phyloP scores from a whole-genome alignment of 139 green algal species.

The Chlamydomonas incerta region DNA sequence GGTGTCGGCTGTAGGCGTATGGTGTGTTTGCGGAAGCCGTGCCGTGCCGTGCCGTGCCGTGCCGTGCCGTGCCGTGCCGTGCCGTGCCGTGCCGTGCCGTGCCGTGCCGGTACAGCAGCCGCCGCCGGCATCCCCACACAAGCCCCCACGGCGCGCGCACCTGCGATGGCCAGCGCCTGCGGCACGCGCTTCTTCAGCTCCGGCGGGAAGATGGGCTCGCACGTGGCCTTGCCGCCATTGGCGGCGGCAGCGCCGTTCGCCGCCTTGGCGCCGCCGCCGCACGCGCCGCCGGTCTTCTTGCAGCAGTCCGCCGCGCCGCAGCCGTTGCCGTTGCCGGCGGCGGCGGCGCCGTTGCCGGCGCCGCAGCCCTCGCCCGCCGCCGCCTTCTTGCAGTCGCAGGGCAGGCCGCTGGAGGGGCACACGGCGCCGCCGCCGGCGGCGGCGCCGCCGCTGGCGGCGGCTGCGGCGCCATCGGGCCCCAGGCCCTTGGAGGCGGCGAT shows the following conservation, averaged over 20 bases:
- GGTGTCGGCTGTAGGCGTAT: too few species aligned
- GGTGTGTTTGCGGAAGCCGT: too few species aligned
- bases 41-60: too few species aligned
- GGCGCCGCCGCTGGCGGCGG: conserved; percentile 34
- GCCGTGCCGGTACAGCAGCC: too few species aligned
- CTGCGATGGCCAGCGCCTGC: conserved; percentile 61
- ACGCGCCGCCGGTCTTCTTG: conserved; percentile 13
- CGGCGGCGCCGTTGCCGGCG: not conserved
- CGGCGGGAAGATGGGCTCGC: conserved; percentile 94
- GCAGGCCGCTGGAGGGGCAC: conserved; percentile 84
- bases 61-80: too few species aligned
- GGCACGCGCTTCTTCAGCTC: conserved; percentile 79
- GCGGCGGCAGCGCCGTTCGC: too few species aligned
- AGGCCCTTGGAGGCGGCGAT: conserved; percentile 75
- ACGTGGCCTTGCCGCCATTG: conserved; percentile 12
- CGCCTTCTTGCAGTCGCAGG: conserved; percentile 77
- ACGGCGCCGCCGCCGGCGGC: conserved; percentile 38
- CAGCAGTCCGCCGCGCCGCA: conserved; percentile 34
- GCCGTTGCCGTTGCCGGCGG: not conserved
- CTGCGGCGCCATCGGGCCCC: conserved; percentile 4
- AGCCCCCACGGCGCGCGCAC: conserved; percentile 10
- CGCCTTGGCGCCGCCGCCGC: conserved; percentile 11
- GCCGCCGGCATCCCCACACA: too few species aligned
- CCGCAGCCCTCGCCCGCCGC: too few species aligned
- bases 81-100: too few species aligned